These are phyloP conservation scores for Diacronema lutheri DNA, from an alignment of 78 protist species.

Conservation along the genomic window DNA sequence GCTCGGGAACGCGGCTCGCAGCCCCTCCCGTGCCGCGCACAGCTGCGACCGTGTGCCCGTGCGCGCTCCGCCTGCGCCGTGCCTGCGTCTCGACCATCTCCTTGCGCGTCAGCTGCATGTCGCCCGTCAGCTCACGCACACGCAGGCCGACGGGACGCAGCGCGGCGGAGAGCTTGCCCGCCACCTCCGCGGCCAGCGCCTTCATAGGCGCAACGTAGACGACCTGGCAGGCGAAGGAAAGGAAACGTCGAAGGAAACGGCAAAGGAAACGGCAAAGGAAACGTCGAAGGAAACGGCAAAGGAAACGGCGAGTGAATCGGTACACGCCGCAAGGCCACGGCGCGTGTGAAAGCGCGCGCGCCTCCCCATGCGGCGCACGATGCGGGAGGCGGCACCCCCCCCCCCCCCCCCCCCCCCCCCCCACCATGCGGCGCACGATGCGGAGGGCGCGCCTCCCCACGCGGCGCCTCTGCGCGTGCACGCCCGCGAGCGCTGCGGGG, in stretches of 20 bases:
- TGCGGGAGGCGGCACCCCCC: no score
- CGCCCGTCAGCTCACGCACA: constrained; percentile 96
- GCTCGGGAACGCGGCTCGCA: no score
- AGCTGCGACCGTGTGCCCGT: background rate
- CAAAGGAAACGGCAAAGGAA: background rate
- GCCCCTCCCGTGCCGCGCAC: no score
- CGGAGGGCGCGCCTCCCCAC: no score
- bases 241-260: background rate
- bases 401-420: no score
- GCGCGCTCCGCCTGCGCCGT: background rate
- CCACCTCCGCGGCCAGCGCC: constrained; percentile 90
- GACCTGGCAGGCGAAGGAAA: constrained; percentile 52
- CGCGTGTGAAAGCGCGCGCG: background rate
- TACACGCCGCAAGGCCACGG: background rate
- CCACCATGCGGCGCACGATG: no score
- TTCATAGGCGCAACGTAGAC: constrained; percentile 99
- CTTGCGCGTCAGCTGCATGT: constrained; percentile 90
- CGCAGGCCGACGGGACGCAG: constrained; percentile 75
- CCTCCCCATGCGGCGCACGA: no score
- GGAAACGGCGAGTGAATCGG: background rate
- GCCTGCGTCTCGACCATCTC: constrained; percentile 63
- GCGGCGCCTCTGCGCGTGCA: no score
- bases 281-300: background rate
- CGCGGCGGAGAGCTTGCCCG: constrained; percentile 42
- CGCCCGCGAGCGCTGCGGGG: no score